phyloP scores from a whole-genome alignment of 805 yeast species.

The Hemisphaericaspora nanyangensis region DNA sequence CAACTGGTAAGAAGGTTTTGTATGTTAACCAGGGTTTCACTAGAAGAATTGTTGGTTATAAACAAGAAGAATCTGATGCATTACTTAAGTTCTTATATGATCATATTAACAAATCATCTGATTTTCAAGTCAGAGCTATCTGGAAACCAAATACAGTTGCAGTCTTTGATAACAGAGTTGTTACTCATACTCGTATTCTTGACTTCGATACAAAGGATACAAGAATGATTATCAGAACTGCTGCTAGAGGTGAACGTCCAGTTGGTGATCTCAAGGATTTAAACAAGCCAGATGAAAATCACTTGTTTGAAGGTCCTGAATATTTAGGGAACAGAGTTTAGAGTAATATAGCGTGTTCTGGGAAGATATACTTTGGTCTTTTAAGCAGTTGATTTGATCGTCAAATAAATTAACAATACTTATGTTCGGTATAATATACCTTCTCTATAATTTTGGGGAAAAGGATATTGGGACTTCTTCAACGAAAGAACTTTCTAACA shows the following conservation, averaged over 20 bases:
- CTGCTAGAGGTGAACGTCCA: constrained; percentile 41
- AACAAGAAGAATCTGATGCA: constrained; percentile 33
- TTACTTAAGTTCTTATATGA: constrained; percentile 30
- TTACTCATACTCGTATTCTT: constrained; percentile 30
- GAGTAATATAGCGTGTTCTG: too few species aligned
- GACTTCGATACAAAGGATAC: constrained; percentile 31
- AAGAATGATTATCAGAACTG: constrained; percentile 34
- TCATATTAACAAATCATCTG: constrained; percentile 32
- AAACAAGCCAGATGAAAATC: constrained; percentile 24
- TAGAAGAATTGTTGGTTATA: constrained; percentile 34
- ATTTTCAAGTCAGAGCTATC: constrained; percentile 33
- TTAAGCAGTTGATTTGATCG: too few species aligned
- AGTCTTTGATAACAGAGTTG: constrained; percentile 39
- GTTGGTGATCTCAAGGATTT: constrained; percentile 32
- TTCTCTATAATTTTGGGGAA: too few species aligned
- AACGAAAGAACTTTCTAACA: too few species aligned
- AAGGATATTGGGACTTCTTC: too few species aligned
- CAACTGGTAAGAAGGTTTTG: constrained; percentile 33
- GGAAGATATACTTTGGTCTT: too few species aligned
- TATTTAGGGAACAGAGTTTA: constrained; percentile 8
- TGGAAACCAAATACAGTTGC: constrained; percentile 38
- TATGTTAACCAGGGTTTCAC: constrained; percentile 34
- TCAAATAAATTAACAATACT: too few species aligned
- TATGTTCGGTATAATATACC: too few species aligned
- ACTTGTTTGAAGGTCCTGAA: constrained; percentile 10